phyloP scores from a whole-genome alignment of 75 land plant genomes.

The Selaginella tamariscina region DNA sequence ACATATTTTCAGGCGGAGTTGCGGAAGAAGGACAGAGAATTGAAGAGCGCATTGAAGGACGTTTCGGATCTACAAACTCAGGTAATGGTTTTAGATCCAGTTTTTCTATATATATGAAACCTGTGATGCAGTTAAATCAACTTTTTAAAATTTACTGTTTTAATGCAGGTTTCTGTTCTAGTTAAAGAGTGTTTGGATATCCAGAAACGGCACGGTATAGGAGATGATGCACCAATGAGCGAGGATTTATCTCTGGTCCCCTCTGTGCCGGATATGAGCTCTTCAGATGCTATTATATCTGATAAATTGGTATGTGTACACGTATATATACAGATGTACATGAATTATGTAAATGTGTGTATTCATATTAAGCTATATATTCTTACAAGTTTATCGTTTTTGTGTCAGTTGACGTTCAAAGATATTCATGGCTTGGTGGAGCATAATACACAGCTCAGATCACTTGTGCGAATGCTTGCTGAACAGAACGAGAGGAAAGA shows the following conservation, averaged over 20 bases:
- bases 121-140: no score
- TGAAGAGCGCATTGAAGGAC: slow-evolving; percentile 37
- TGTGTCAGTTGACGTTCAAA: slow-evolving; percentile 58
- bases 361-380: not conserved
- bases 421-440: slow-evolving; percentile 88
- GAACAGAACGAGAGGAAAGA: slow-evolving; percentile 44
- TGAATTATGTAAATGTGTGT: not conserved
- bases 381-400: not conserved
- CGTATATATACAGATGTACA: not conserved
- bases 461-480: slow-evolving; percentile 50
- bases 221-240: slow-evolving; percentile 14
- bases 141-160: not conserved
- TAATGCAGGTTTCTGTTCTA: slow-evolving; percentile 60
- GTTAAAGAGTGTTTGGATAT: slow-evolving; percentile 88
- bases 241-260: slow-evolving; percentile 12
- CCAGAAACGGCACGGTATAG: slow-evolving; percentile 50
- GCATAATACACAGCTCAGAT: slow-evolving; percentile 76
- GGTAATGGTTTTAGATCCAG: slow-evolving; percentile 42
- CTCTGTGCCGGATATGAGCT: slow-evolving; percentile 25
- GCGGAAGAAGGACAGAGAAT: slow-evolving; percentile 59
- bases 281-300: slow-evolving; percentile 37
- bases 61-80: slow-evolving; percentile 63
- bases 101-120: no score
- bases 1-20: slow-evolving; percentile 45
- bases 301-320: slow-evolving; percentile 36